Evolutionary conservation across 148 eudicot genomes (phyloP).

Genomic region (Nyssa sinensis): DNA sequence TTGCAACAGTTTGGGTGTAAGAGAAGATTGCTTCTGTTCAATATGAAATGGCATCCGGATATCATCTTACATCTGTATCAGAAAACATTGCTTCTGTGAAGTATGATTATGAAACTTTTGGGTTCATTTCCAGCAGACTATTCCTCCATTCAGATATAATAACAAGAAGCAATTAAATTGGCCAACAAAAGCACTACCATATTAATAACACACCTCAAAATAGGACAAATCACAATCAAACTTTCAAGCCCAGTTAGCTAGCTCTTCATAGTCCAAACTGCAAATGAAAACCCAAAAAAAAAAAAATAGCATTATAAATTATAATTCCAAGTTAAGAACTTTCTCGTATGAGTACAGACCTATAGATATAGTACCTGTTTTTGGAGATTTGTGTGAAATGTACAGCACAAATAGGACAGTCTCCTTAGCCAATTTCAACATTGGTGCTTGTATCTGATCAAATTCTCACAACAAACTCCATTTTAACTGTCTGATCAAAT

Average conservation of each 20-base stretch:
- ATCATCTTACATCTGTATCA: background rate
- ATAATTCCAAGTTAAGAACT: background rate
- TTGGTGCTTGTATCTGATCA: too few relatives aligned
- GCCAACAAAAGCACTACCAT: background rate
- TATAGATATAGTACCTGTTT: background rate
- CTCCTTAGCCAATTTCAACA: too few relatives aligned
- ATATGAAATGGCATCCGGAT: background rate
- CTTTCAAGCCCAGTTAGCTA: slow-evolving; percentile 9
- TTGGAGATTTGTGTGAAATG: background rate
- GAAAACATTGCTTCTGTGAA: background rate
- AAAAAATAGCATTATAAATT: background rate
- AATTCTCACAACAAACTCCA: too few relatives aligned
- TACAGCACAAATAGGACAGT: background rate
- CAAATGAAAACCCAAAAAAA: background rate
- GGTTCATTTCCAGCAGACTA: background rate
- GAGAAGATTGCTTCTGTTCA: too few relatives aligned
- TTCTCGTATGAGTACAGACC: background rate
- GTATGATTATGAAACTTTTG: background rate
- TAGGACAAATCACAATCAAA: background rate
- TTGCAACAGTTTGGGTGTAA: too few relatives aligned
- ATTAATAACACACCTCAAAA: slow-evolving; percentile 11
- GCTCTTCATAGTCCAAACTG: slow-evolving; percentile 5
- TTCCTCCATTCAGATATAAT: background rate
- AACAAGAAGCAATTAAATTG: background rate
- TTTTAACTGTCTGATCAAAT: too few relatives aligned